A percentile compares a stretch with the other conserved stretches of the same genome.
phyloP scores from a whole-genome alignment of 495 filamentous ascomycete genomes.

The Lophiostoma macrostomum region DNA sequence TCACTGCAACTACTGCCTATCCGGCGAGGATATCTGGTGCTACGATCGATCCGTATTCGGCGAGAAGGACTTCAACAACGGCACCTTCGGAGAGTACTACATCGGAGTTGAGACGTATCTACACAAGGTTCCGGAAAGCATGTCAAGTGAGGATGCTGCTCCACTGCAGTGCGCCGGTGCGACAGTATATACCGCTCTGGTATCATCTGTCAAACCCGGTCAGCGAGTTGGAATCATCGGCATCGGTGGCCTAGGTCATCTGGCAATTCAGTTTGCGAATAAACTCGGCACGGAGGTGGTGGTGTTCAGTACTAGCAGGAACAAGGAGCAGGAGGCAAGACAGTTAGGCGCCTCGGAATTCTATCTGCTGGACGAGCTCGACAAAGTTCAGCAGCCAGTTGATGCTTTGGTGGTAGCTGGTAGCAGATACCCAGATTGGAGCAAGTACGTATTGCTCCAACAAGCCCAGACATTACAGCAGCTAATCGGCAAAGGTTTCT shows the following conservation, averaged over 20 bases:
- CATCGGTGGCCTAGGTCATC: constrained; percentile 61
- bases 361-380: constrained; percentile 34
- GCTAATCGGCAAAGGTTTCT: constrained; percentile 19
- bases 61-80: constrained; percentile 26
- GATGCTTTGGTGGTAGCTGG: constrained; percentile 37
- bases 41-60: constrained; percentile 20
- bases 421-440: constrained; percentile 34
- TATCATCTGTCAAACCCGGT: constrained; percentile 45
- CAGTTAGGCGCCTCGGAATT: constrained; percentile 41
- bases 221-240: constrained; percentile 60
- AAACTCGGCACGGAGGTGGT: constrained; percentile 41
- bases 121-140: constrained; percentile 26
- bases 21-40: constrained; percentile 29
- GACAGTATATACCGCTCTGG: constrained; percentile 48
- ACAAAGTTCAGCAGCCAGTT: constrained; percentile 34
- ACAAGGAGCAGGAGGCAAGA: constrained; percentile 40
- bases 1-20: constrained; percentile 31
- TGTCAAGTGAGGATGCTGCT: constrained; percentile 24
- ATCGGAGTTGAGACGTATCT: constrained; percentile 31
- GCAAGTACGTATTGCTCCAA: constrained; percentile 15
- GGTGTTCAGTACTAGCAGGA: constrained; percentile 37
- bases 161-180: constrained; percentile 33
- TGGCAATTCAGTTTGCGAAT: constrained; percentile 51
- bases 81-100: constrained; percentile 29
- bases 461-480: background rate